These are phyloP conservation scores for Boletus rufocinnamomeus DNA, from an alignment of 768 basidiomycete species.

Conservation along the genomic window DNA sequence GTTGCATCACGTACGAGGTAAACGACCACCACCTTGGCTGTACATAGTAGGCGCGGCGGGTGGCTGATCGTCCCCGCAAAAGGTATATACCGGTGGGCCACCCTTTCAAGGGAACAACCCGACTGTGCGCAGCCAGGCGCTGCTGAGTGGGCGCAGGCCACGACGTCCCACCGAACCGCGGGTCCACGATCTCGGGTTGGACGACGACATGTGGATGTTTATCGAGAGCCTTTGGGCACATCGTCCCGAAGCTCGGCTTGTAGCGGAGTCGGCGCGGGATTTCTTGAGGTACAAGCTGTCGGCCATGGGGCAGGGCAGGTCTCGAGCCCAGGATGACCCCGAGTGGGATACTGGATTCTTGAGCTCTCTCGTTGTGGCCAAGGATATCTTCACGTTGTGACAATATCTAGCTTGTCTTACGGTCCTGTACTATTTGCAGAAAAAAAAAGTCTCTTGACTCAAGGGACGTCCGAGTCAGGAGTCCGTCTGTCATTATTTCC, in stretches of 20 bases:
- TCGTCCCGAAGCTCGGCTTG: slow-evolving; percentile 30
- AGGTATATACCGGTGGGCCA: slow-evolving; percentile 34
- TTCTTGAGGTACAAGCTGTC: slow-evolving; percentile 25
- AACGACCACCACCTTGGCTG: neutral
- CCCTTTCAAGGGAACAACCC: slow-evolving; percentile 27
- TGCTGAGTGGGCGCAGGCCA: slow-evolving; percentile 19
- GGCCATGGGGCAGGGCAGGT: neutral
- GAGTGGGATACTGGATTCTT: slow-evolving; percentile 32
- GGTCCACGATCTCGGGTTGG: slow-evolving; percentile 24
- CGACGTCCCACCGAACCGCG: slow-evolving; percentile 20
- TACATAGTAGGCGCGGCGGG: neutral
- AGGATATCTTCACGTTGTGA: slow-evolving; percentile 20
- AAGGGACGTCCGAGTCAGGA: neutral
- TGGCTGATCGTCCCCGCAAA: neutral
- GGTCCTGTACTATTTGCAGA: neutral
- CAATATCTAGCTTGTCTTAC: neutral
- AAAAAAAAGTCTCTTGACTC: neutral
- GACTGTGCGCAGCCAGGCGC: slow-evolving; percentile 17
- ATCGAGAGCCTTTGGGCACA: slow-evolving; percentile 32
- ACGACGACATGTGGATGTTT: slow-evolving; percentile 35
- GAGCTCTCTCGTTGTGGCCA: slow-evolving; percentile 8
- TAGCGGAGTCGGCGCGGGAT: slow-evolving; percentile 24
- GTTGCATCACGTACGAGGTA: slow-evolving; percentile 38
- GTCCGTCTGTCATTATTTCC: neutral
- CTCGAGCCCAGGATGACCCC: slow-evolving; percentile 14